Evolutionary conservation across 805 yeast genomes (phyloP).

Genomic region (Schizosaccharomyces octosporus): DNA sequence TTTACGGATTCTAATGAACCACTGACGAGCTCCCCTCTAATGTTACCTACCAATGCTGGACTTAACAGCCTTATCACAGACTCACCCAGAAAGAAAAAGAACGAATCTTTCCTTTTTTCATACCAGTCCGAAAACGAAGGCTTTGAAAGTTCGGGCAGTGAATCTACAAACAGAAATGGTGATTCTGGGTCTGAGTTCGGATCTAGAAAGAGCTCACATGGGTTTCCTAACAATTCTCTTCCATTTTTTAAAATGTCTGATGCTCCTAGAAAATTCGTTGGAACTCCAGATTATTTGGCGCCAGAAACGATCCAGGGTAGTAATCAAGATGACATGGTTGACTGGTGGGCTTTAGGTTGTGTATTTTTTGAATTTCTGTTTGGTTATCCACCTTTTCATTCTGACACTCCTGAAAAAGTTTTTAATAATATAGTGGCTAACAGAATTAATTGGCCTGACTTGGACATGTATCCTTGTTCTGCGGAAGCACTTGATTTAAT

Average conservation of each 20-base stretch:
- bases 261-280: slow-evolving; percentile 36
- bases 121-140: too few species aligned
- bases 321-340: slow-evolving; percentile 65
- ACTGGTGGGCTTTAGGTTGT: slow-evolving; percentile 98
- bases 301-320: slow-evolving; percentile 82
- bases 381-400: slow-evolving; percentile 91
- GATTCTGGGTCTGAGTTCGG: background rate
- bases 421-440: slow-evolving; percentile 52
- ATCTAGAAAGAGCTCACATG: background rate
- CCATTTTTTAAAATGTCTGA: slow-evolving; percentile 10
- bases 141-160: background rate
- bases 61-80: background rate
- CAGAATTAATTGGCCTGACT: slow-evolving; percentile 57
- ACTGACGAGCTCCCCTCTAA: background rate
- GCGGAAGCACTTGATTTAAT: slow-evolving; percentile 57
- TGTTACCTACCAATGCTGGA: background rate
- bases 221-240: background rate
- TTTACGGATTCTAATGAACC: background rate
- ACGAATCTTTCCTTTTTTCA: too few species aligned
- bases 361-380: slow-evolving; percentile 73
- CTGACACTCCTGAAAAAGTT: slow-evolving; percentile 49
- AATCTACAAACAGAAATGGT: background rate
- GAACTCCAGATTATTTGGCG: slow-evolving; percentile 93
- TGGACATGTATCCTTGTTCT: slow-evolving; percentile 23
- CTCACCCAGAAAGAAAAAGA: too few species aligned